Percentiles rank a stretch among this genome's conserved stretches.
These are phyloP conservation scores for Rhizoclosmatium sp. DNA, from an alignment of 192 early-diverging fungal genomes.

Conservation along the genomic window DNA sequence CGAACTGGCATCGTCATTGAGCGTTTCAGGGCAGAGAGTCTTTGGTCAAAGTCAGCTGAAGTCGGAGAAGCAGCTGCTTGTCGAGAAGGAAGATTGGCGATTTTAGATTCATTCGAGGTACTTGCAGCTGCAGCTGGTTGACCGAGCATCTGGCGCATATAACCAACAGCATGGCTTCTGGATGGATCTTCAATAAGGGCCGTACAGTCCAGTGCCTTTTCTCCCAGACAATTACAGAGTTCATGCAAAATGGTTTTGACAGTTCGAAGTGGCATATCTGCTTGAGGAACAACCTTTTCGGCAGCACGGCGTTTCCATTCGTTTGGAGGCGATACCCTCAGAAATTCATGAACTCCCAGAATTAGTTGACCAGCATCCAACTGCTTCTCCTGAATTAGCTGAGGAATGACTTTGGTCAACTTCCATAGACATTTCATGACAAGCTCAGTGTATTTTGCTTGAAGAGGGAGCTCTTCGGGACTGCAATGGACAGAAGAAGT, in stretches of 20 bases:
- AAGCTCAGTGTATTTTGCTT: constrained; percentile 84
- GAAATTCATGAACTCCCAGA: constrained; percentile 81
- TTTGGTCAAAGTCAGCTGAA: constrained; percentile 12
- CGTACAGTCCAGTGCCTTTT: constrained; percentile 64
- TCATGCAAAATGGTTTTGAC: constrained; percentile 92
- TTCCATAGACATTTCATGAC: constrained; percentile 99
- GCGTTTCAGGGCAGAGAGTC: not conserved
- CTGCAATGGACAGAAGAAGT: constrained; percentile 60
- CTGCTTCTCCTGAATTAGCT: constrained; percentile 67
- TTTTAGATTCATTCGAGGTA: not conserved
- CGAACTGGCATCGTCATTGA: not conserved
- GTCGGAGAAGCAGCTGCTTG: not conserved
- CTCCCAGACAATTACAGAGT: constrained; percentile 72
- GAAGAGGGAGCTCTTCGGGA: constrained; percentile 57
- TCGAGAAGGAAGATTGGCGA: not conserved
- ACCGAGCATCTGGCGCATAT: constrained; percentile 51
- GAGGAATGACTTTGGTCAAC: constrained; percentile 83
- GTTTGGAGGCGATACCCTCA: constrained; percentile 78
- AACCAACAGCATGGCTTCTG: constrained; percentile 57
- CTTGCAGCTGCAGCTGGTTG: constrained; percentile 25
- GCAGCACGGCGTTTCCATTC: constrained; percentile 87
- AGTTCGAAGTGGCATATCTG: constrained; percentile 94
- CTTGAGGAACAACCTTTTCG: constrained; percentile 73
- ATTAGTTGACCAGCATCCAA: constrained; percentile 75
- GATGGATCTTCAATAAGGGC: constrained; percentile 69